These are phyloP conservation scores for Daedalea quercina DNA, from an alignment of 768 basidiomycete species.

Conservation along the genomic window DNA sequence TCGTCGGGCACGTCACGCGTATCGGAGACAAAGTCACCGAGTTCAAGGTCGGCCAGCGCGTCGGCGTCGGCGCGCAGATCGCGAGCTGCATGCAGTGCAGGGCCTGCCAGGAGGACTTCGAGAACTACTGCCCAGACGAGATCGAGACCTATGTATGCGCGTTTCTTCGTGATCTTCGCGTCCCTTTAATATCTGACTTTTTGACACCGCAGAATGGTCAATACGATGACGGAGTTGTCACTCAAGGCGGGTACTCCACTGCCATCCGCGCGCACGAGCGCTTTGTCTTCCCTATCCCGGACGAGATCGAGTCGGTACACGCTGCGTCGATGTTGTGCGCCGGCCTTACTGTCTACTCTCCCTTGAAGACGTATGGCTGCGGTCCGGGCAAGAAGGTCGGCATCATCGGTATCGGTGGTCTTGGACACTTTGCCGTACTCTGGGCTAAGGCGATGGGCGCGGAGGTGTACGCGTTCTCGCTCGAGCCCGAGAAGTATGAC, in stretches of 20 bases:
- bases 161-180: neutral
- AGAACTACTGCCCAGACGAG: constrained; percentile 48
- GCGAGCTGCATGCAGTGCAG: constrained; percentile 44
- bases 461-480: constrained; percentile 53
- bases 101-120: constrained; percentile 43
- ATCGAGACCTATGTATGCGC: constrained; percentile 30
- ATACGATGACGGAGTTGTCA: constrained; percentile 34
- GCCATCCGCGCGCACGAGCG: constrained; percentile 40
- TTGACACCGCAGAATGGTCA: constrained; percentile 21
- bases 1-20: constrained; percentile 43
- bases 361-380: constrained; percentile 43
- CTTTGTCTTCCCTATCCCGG: constrained; percentile 56
- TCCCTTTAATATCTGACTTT: neutral
- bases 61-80: constrained; percentile 45
- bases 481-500: constrained; percentile 42
- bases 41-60: constrained; percentile 46
- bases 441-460: constrained; percentile 51
- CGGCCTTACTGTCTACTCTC: constrained; percentile 56
- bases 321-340: constrained; percentile 63
- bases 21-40: constrained; percentile 49
- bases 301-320: constrained; percentile 40
- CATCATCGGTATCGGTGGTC: constrained; percentile 58
- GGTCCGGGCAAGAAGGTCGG: constrained; percentile 63
- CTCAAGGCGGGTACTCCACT: constrained; percentile 40
- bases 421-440: constrained; percentile 35